Evolutionary conservation across 768 basidiomycete genomes (phyloP), one percentile per base, ranked within the genome.

Genomic region (Rhodotorula kratochvilovae): DNA sequence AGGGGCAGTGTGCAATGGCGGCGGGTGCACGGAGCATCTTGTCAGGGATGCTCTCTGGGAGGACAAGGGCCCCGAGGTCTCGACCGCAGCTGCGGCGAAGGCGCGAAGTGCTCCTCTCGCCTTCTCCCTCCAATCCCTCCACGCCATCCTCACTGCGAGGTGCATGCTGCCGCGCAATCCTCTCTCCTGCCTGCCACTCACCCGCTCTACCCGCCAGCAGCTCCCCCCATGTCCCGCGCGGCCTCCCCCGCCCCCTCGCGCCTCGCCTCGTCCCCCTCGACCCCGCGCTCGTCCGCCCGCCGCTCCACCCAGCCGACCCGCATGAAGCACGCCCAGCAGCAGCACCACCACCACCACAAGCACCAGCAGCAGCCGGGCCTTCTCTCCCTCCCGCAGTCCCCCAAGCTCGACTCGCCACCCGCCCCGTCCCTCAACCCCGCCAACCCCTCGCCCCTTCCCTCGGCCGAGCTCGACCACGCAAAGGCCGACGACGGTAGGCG

Each of bases 291-390:
- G 33, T 63, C 68, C 25, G 39, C 56, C 12, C 53, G 54, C 5
- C 60, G 39, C 6, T 15, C 67, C 0, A 50, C 31, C 33, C 43
- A n/a, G 57, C 56, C 70, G 0, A 55, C 65, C 8, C 50, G 51
- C 19, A 39, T 39, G 36, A 35, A 25, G 27, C 45, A 42, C n/a
- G 42, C 62, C 19, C 31, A 58, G 21, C 55, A 48, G 33, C 51
- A 16, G 64, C 43, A 71, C 66, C 61, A 66, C 66, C 70, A 71
- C 45, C 54, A 36, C 62, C 48, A 58, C 42, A 13, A n/a, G 23
- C 23, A 12, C 50, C 39, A 27, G n/a, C 46, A 48, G 21, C 36
- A 27, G 27, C 23, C 1, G 29, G 15, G 25, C 60, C 17, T 55
- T 53, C 17, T 68, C 61, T 3, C 21, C 50, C 46, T 33, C 15